Conservation (phyloP, 176 grass and related monocot species). For the Ananas comosus region DNA sequence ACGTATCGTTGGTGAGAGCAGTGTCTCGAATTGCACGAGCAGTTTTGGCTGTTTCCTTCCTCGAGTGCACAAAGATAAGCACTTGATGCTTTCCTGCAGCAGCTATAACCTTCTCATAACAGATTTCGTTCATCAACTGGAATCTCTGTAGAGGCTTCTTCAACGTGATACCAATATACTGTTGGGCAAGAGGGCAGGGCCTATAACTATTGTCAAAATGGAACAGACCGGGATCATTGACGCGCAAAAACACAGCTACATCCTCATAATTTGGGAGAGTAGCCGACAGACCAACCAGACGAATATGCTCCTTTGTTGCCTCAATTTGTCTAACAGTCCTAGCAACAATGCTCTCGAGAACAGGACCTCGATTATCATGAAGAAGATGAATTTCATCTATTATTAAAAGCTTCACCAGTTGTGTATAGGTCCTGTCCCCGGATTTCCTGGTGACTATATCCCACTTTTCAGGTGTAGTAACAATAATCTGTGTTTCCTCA, state of each 20-base stretch:
- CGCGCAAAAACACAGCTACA: conserved; percentile 72
- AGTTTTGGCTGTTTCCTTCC: conserved; percentile 91
- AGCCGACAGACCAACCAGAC: conserved; percentile 78
- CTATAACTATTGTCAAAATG: conserved; percentile 94
- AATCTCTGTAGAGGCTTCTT: conserved; percentile 92
- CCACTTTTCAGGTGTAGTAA: conserved; percentile 98
- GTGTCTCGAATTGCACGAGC: conserved; percentile 79
- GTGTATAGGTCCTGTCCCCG: conserved; percentile 92
- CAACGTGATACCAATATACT: conserved; percentile 93
- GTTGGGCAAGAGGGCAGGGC: conserved; percentile 87
- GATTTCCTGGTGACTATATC: conserved; percentile 96
- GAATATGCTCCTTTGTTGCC: conserved; percentile 75
- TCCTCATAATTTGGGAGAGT: conserved; percentile 90
- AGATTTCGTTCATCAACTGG: conserved; percentile 97
- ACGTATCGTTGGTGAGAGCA: conserved; percentile 71
- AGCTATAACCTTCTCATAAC: conserved; percentile 87
- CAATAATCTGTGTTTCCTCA: conserved; percentile 96
- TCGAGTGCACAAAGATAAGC: conserved; percentile 98
- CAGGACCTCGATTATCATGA: conserved; percentile 91
- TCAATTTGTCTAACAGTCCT: conserved; percentile 94
- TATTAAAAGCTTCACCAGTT: conserved; percentile 88
- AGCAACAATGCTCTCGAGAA: conserved; percentile 94
- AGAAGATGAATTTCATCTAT: conserved; percentile 95
- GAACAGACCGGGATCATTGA: conserved; percentile 57
- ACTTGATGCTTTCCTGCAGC: conserved; percentile 92